Conservation (phyloP, 2,329 filamentous ascomycete species). For the Colletotrichum cereale region DNA sequence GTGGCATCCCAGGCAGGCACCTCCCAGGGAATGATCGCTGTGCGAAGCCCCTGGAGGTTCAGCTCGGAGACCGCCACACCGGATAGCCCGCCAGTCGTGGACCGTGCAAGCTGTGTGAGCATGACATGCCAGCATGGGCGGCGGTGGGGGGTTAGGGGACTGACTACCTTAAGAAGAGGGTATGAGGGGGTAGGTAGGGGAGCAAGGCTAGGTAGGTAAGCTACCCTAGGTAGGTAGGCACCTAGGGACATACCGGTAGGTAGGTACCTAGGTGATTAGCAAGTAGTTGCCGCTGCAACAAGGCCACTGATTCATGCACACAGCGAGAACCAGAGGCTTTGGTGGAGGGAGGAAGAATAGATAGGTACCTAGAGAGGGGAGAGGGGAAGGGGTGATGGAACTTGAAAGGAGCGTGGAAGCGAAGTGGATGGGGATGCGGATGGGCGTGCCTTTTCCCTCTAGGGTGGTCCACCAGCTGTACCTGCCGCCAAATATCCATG, state of each 20-base stretch:
- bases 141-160: background rate
- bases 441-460: background rate
- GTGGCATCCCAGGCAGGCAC: constrained; percentile 8
- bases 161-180: background rate
- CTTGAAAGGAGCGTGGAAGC: too few relatives aligned
- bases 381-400: background rate
- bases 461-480: background rate
- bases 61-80: constrained; percentile 20
- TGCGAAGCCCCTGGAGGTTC: constrained; percentile 1
- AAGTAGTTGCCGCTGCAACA: too few relatives aligned
- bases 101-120: constrained; percentile 16
- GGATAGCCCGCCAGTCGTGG: constrained; percentile 15
- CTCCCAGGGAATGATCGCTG: constrained; percentile 27
- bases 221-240: background rate
- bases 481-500: constrained; percentile 21
- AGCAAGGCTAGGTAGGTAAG: too few relatives aligned
- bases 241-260: too few relatives aligned
- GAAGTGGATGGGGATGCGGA: background rate
- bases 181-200: background rate
- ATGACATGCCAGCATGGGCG: constrained; percentile 5
- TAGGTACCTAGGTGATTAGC: background rate
- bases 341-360: background rate
- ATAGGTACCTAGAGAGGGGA: background rate
- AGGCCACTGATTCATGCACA: too few relatives aligned
- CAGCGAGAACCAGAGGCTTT: background rate